Evolutionary conservation across 306 rosid genomes (phyloP).

Genomic region (Trichosanthes truncata): DNA sequence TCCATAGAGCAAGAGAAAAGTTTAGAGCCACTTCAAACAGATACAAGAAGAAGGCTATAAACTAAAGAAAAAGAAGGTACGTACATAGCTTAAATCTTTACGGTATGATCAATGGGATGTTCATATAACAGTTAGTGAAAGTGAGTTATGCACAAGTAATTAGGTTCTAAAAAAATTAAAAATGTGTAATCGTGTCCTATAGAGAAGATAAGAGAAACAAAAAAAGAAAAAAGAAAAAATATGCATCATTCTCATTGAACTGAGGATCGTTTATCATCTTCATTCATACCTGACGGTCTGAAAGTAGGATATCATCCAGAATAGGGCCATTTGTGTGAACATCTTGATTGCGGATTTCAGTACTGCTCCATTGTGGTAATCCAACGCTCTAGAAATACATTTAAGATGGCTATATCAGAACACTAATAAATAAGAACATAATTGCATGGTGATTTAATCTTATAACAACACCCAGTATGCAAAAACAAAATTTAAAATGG

Average conservation of each 20-base stretch:
- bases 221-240: not conserved
- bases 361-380: conserved; percentile 84
- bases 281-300: conserved; percentile 70
- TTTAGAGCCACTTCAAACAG: not conserved
- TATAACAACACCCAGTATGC: not conserved
- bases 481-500: not conserved
- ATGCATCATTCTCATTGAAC: not conserved
- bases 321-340: conserved; percentile 88
- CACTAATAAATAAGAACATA: not conserved
- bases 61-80: not conserved
- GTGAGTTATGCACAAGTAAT: not conserved
- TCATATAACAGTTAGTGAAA: not conserved
- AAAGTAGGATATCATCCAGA: conserved; percentile 74
- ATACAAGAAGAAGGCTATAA: not conserved
- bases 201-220: not conserved
- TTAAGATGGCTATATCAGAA: conserved; percentile 5
- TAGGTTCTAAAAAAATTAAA: not conserved
- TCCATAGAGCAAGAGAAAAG: not conserved
- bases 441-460: not conserved
- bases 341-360: conserved; percentile 76
- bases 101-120: not conserved
- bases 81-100: not conserved
- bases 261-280: not conserved
- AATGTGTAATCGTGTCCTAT: not conserved
- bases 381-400: conserved; percentile 52